Evolutionary conservation across 2,329 filamentous ascomycete genomes (phyloP).

Genomic region (Monilinia polystroma): DNA sequence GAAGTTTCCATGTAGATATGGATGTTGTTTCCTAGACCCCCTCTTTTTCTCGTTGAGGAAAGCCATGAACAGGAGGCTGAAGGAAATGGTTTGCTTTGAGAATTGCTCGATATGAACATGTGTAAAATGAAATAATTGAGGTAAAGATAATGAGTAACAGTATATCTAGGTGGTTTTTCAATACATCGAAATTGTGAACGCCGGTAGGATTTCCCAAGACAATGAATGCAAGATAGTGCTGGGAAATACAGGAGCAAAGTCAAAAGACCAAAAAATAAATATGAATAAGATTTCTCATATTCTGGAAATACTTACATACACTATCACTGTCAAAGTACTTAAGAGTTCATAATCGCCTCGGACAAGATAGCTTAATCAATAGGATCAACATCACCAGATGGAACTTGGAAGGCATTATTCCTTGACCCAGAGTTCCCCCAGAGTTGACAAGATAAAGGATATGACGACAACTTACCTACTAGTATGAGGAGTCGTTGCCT

Average conservation of each 20-base stretch:
- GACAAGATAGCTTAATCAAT: too few relatives aligned
- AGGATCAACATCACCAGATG: too few relatives aligned
- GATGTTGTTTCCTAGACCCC: conserved; percentile 33
- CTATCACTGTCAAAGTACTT: background rate
- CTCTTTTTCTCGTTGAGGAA: conserved; percentile 30
- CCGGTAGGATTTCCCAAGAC: background rate
- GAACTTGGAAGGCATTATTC: background rate
- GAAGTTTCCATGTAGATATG: conserved; percentile 66
- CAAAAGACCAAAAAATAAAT: background rate
- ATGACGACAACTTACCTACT: background rate
- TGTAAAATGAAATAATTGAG: background rate
- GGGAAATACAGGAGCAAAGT: background rate
- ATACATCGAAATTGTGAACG: background rate
- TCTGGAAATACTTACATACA: background rate
- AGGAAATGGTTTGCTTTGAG: conserved; percentile 28
- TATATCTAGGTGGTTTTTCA: background rate
- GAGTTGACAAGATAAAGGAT: background rate
- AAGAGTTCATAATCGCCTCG: background rate
- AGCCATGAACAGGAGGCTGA: conserved; percentile 31
- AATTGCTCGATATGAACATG: conserved; percentile 9
- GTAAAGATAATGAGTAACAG: background rate
- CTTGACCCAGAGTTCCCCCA: background rate
- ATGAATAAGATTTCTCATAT: background rate
- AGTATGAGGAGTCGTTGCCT: background rate
- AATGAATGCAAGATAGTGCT: background rate